phyloP scores from a whole-genome alignment of 2,329 filamentous ascomycete species.

The Xylariaceae sp. region DNA sequence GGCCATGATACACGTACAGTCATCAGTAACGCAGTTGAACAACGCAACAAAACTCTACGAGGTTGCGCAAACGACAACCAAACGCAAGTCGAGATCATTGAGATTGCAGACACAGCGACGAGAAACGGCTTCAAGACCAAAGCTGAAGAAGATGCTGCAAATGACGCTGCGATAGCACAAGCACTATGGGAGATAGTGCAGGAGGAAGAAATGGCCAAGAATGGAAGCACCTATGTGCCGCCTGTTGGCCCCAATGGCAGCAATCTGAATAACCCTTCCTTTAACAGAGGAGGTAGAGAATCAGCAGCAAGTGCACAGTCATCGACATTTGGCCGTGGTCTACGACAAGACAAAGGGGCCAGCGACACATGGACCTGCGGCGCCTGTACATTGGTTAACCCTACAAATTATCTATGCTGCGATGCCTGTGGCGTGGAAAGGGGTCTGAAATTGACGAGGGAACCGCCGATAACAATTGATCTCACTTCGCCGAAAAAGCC shows the following conservation, averaged over 20 bases:
- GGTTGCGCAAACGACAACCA: slow-evolving; percentile 72
- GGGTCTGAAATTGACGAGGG: slow-evolving; percentile 23
- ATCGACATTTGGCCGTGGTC: slow-evolving; percentile 7
- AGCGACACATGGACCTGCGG: slow-evolving; percentile 45
- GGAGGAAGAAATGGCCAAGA: slow-evolving; percentile 59
- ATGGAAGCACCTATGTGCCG: slow-evolving; percentile 49
- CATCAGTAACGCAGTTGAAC: slow-evolving; percentile 65
- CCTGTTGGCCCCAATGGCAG: slow-evolving; percentile 36
- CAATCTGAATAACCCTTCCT: background rate
- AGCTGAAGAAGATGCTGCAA: slow-evolving; percentile 83
- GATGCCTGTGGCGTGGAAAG: slow-evolving; percentile 50
- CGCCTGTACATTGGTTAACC: slow-evolving; percentile 54
- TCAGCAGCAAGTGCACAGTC: slow-evolving; percentile 32
- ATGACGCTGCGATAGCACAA: slow-evolving; percentile 78
- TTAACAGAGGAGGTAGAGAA: slow-evolving; percentile 40
- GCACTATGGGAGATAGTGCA: slow-evolving; percentile 83
- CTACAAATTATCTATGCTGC: slow-evolving; percentile 45
- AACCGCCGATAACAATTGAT: slow-evolving; percentile 23
- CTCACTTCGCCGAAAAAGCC: slow-evolving; percentile 20
- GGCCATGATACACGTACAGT: slow-evolving; percentile 65
- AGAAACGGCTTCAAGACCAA: slow-evolving; percentile 73
- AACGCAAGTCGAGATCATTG: slow-evolving; percentile 59
- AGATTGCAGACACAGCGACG: slow-evolving; percentile 58
- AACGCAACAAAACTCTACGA: slow-evolving; percentile 59
- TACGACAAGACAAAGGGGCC: slow-evolving; percentile 1